phyloP scores from a whole-genome alignment of 352 stramenopile species.

The Globisporangium nodosum region DNA sequence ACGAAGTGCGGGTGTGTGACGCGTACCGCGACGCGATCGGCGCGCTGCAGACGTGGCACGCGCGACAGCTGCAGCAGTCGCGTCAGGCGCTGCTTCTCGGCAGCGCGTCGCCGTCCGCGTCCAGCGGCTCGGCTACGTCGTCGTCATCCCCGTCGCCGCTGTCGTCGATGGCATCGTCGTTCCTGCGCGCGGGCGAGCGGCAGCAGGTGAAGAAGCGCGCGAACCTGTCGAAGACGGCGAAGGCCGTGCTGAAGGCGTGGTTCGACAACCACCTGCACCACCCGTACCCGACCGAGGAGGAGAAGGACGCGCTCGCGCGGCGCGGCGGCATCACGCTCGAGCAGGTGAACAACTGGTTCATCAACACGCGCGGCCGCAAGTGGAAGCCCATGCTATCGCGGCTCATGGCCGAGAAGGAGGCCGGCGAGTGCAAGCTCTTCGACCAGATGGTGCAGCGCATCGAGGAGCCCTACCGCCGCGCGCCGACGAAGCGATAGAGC shows the following conservation, averaged over 20 bases:
- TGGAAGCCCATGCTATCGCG: conserved; percentile 81
- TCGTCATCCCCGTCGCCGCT: background rate
- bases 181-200: background rate
- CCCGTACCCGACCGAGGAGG: conserved; percentile 79
- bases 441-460: conserved; percentile 80
- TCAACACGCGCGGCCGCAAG: conserved; percentile 81
- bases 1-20: conserved; percentile 19
- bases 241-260: conserved; percentile 70
- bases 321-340: conserved; percentile 77
- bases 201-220: conserved; percentile 57
- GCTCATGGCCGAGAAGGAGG: conserved; percentile 64
- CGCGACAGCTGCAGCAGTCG: conserved; percentile 21
- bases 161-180: background rate
- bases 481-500: conserved; percentile 13
- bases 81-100: conserved; percentile 12
- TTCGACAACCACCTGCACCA: conserved; percentile 83
- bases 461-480: conserved; percentile 63
- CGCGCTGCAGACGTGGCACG: conserved; percentile 28
- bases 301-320: conserved; percentile 65
- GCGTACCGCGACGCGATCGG: conserved; percentile 22
- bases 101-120: background rate
- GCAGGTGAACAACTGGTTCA: conserved; percentile 89
- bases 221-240: conserved; percentile 70
- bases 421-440: conserved; percentile 50
- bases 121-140: background rate